phyloP scores from a whole-genome alignment of 768 basidiomycete genomes.

The Boletus rubropictus region DNA sequence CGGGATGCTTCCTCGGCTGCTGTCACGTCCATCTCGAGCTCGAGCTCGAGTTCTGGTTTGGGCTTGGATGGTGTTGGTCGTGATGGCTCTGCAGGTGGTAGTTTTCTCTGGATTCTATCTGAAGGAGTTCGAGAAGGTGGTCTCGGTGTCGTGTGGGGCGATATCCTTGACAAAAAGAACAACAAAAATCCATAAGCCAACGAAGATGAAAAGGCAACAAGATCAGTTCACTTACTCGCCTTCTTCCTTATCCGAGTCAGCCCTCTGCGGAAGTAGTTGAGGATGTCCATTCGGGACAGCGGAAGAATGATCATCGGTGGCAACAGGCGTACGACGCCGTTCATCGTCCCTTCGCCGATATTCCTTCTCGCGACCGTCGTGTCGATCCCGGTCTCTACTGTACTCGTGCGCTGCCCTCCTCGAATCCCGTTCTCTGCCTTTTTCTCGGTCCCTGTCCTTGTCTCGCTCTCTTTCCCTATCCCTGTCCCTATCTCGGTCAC shows the following conservation, averaged over 20 bases:
- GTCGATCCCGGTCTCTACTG: slow-evolving; percentile 26
- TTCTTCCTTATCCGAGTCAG: slow-evolving; percentile 73
- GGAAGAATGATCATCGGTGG: slow-evolving; percentile 7
- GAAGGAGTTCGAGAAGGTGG: slow-evolving; percentile 25
- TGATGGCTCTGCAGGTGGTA: slow-evolving; percentile 17
- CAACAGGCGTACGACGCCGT: slow-evolving; percentile 19
- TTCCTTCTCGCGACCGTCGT: slow-evolving; percentile 23
- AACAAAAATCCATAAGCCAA: slow-evolving; percentile 9
- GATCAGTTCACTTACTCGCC: slow-evolving; percentile 73
- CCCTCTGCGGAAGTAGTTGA: slow-evolving; percentile 15
- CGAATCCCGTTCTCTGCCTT: slow-evolving; percentile 34
- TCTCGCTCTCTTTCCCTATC: slow-evolving; percentile 34
- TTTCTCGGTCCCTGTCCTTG: slow-evolving; percentile 30
- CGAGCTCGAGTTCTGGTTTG: slow-evolving; percentile 37
- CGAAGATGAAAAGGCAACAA: slow-evolving; percentile 3
- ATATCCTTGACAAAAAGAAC: slow-evolving; percentile 45
- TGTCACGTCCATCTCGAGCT: slow-evolving; percentile 50
- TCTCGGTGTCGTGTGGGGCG: slow-evolving; percentile 43
- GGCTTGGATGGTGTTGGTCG: slow-evolving; percentile 11
- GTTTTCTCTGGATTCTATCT: slow-evolving; percentile 10
- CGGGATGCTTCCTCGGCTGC: slow-evolving; percentile 56
- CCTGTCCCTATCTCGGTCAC: slow-evolving; percentile 11
- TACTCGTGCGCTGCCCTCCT: slow-evolving; percentile 29
- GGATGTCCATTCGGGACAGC: slow-evolving; percentile 20
- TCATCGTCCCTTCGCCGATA: slow-evolving; percentile 31